These are phyloP conservation scores for Rosellinia necatrix DNA, from an alignment of 2,329 filamentous ascomycete species.

Conservation along the genomic window DNA sequence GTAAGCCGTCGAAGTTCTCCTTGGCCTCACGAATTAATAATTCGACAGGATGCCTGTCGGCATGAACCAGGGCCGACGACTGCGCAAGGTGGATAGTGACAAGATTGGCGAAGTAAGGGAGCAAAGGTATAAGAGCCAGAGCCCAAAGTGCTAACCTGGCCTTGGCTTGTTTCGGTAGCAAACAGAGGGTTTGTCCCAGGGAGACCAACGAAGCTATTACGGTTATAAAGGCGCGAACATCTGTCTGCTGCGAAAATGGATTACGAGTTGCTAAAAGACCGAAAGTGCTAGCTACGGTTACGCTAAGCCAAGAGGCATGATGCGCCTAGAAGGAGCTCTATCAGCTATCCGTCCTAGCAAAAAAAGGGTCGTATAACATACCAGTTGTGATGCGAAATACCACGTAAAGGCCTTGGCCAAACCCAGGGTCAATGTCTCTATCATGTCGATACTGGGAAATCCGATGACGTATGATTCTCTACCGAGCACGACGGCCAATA, in stretches of 20 bases:
- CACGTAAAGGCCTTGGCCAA: slow-evolving; percentile 42
- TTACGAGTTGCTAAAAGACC: slow-evolving; percentile 38
- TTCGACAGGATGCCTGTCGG: slow-evolving; percentile 44
- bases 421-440: slow-evolving; percentile 32
- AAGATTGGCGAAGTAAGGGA: slow-evolving; percentile 40
- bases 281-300: slow-evolving; percentile 41
- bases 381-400: slow-evolving; percentile 42
- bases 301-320: slow-evolving; percentile 41
- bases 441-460: slow-evolving; percentile 24
- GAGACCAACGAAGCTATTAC: slow-evolving; percentile 38
- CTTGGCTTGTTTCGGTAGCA: slow-evolving; percentile 41
- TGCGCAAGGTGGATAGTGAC: slow-evolving; percentile 31
- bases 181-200: slow-evolving; percentile 40
- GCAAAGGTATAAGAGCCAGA: slow-evolving; percentile 38
- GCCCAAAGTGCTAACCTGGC: slow-evolving; percentile 39
- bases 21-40: slow-evolving; percentile 38
- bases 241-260: slow-evolving; percentile 37
- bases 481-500: slow-evolving; percentile 27
- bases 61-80: slow-evolving; percentile 10
- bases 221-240: slow-evolving; percentile 35
- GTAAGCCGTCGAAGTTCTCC: slow-evolving; percentile 38
- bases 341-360: background rate
- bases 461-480: slow-evolving; percentile 35
- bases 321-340: slow-evolving; percentile 37
- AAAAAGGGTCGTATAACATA: slow-evolving; percentile 37